Conservation (phyloP, 1,139 yeast species). For the Yamadazyma sp. region DNA sequence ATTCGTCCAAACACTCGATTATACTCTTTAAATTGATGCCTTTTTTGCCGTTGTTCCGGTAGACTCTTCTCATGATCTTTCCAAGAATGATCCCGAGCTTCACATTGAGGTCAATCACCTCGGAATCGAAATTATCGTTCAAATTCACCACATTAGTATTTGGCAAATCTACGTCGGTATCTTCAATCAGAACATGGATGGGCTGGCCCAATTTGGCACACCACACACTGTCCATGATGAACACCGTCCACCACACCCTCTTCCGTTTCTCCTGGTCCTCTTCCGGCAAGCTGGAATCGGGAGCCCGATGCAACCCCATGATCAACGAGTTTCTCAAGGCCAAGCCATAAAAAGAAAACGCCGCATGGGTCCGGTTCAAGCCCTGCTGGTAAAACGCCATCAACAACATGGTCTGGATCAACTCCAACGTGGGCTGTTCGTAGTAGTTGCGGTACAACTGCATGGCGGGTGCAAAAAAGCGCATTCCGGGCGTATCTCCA, state of each 20-base stretch:
- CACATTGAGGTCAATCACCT: constrained; percentile 9
- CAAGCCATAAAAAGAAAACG: constrained; percentile 14
- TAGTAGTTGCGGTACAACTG: constrained; percentile 11
- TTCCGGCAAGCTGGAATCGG: constrained; percentile 3
- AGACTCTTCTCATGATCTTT: constrained; percentile 12
- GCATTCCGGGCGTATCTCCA: constrained; percentile 16
- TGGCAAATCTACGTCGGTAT: constrained; percentile 13
- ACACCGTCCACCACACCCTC: constrained; percentile 17
- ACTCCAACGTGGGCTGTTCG: constrained; percentile 11
- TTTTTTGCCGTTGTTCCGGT: constrained; percentile 4
- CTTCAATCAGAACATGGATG: constrained; percentile 11
- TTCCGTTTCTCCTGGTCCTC: constrained; percentile 11
- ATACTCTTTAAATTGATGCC: constrained; percentile 12
- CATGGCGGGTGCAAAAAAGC: constrained; percentile 14
- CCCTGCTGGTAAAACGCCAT: constrained; percentile 16
- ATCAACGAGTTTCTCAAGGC: constrained; percentile 12
- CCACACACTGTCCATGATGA: constrained; percentile 14
- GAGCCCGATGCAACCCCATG: constrained; percentile 13
- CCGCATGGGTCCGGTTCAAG: constrained; percentile 12
- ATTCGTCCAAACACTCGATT: constrained; percentile 12
- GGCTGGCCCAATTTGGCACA: constrained; percentile 14
- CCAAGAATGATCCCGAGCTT: constrained; percentile 9
- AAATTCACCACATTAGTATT: constrained; percentile 5
- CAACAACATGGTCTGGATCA: constrained; percentile 12
- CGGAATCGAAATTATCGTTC: constrained; percentile 10